These are phyloP conservation scores for Penicillium canariense DNA, from an alignment of 495 filamentous ascomycete species.

Conservation along the genomic window DNA sequence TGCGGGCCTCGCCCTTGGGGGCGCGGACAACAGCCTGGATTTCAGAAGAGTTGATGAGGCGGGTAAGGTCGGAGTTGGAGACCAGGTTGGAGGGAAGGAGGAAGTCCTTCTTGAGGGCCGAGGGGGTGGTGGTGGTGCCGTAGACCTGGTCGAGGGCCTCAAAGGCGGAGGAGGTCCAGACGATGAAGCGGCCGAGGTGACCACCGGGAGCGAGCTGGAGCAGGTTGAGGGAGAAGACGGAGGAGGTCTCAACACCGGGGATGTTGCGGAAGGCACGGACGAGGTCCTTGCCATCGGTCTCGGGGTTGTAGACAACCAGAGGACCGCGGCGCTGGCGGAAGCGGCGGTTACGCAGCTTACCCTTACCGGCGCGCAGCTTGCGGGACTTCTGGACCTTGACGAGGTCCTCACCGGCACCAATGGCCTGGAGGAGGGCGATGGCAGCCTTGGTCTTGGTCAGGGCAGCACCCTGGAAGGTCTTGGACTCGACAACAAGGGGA, in stretches of 20 bases:
- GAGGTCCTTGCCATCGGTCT: slow-evolving; percentile 88
- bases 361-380: slow-evolving; percentile 96
- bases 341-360: slow-evolving; percentile 91
- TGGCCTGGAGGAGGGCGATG: slow-evolving; percentile 76
- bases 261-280: slow-evolving; percentile 95
- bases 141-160: slow-evolving; percentile 94
- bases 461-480: slow-evolving; percentile 71
- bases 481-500: slow-evolving; percentile 90
- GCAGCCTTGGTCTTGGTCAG: slow-evolving; percentile 88
- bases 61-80: slow-evolving; percentile 85
- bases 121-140: slow-evolving; percentile 79
- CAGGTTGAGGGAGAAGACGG: slow-evolving; percentile 94
- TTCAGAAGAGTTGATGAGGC: slow-evolving; percentile 98
- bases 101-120: slow-evolving; percentile 96
- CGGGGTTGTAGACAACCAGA: slow-evolving; percentile 92
- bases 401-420: slow-evolving; percentile 87
- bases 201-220: slow-evolving; percentile 98
- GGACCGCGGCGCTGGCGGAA: slow-evolving; percentile 96
- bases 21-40: slow-evolving; percentile 89
- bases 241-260: slow-evolving; percentile 93
- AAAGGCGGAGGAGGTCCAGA: slow-evolving; percentile 98
- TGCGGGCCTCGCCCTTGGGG: slow-evolving; percentile 82
- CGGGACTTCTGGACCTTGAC: slow-evolving; percentile 89
- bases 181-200: slow-evolving; percentile 96
- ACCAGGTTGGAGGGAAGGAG: slow-evolving; percentile 86